Conservation (phyloP, 495 filamentous ascomycete species). For the Viridothelium virens region DNA sequence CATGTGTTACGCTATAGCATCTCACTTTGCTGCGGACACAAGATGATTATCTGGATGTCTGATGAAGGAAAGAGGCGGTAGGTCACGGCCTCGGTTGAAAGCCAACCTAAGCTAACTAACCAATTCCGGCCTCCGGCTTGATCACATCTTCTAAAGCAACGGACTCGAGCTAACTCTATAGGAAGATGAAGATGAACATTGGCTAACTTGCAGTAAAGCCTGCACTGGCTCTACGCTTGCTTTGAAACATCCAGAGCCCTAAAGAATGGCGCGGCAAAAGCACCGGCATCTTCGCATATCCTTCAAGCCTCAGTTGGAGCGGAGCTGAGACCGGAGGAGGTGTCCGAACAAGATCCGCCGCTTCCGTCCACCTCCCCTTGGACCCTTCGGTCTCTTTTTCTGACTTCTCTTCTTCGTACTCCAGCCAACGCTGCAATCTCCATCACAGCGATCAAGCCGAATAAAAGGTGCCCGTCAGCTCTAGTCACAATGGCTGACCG, state of each 20-base stretch:
- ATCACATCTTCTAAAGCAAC: background rate
- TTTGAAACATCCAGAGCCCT: background rate
- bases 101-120: background rate
- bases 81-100: background rate
- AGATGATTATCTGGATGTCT: too few species aligned
- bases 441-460: slow-evolving; percentile 19
- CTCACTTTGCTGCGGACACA: too few species aligned
- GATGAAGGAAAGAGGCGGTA: background rate
- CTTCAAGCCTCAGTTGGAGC: background rate
- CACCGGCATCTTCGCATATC: too few species aligned
- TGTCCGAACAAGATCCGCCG: background rate
- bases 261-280: too few species aligned
- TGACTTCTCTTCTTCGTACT: slow-evolving; percentile 21
- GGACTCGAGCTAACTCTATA: background rate
- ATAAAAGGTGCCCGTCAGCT: slow-evolving; percentile 19
- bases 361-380: background rate
- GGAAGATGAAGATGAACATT: background rate
- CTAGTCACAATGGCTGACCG: slow-evolving; percentile 12
- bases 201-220: background rate
- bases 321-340: background rate
- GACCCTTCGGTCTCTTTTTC: background rate
- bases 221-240: background rate
- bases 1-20: too few species aligned
- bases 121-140: background rate
- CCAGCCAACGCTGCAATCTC: slow-evolving; percentile 24